Base-by-base conservation (phyloP, 768 basidiomycete genomes). In the Suillus bovinus region DNA sequence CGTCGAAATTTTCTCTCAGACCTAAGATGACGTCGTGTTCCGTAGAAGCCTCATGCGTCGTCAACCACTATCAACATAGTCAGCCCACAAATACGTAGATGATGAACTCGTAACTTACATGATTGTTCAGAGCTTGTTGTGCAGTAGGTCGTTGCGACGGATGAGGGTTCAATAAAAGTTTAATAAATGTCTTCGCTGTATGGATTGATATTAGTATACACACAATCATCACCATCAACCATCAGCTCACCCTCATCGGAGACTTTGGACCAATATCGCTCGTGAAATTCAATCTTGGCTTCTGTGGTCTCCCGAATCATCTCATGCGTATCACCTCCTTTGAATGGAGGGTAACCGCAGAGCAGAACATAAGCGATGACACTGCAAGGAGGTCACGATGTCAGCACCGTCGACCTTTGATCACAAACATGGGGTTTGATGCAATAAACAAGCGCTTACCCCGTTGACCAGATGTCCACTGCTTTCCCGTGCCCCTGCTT, bases 331-430 rank as follows among this genome's bases (percentile, higher is more conserved):
- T 95, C 90, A 29, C 93, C 90, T 0, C 91, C 88, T 47, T 94
- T 85, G 81, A 99, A 99, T 0, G 97, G 97, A 2, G 91, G 88
- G 77, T 99, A 99, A 2, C 96, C 96, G 69, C 96, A 96, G 1
- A 97, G 82, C 16, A 99, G 81, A 59, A 97, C 93, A 74, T 97
- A 99, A 20, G 96, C 91, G 67, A 99, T 98, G 65, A 99, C 85
- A 0, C 95, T 96, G 66, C 22, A 27, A 22, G 49, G 11, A 52
- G 5, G 27, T 27, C 24, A 27, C 24, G 1, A 31, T 52, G 50
- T 41, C 16, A 44, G 36, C 22, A 61, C 33, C n/a, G n/a, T n/a
- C 50, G 4, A 13, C 7, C n/a, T 52, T 39, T 4, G 29, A 52
- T 58, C 63, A 66, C 52, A 54, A 17, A 62, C 20, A 31, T 20